Conservation (phyloP, 495 filamentous ascomycete genomes). For the Neurospora africana region DNA sequence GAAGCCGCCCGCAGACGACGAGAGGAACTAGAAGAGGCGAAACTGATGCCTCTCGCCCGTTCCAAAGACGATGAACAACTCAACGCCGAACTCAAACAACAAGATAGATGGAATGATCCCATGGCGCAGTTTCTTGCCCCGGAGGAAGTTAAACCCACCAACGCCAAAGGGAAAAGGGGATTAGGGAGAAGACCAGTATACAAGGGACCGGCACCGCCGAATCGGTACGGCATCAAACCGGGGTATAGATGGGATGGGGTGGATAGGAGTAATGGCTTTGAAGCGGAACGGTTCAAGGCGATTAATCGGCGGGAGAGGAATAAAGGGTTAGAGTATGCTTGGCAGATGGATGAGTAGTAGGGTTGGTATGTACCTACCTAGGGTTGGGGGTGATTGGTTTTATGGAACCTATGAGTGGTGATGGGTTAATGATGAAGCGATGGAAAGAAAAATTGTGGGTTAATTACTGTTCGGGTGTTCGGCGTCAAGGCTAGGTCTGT, state of each 20-base stretch:
- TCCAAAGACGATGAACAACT: slow-evolving; percentile 69
- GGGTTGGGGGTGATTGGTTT: background rate
- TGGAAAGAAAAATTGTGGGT: too few relatives aligned
- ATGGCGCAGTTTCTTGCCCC: slow-evolving; percentile 67
- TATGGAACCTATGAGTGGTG: too few relatives aligned
- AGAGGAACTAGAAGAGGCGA: slow-evolving; percentile 63
- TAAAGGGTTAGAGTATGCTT: slow-evolving; percentile 76
- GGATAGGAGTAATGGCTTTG: slow-evolving; percentile 87
- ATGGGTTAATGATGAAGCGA: background rate
- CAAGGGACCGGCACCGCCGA: slow-evolving; percentile 67
- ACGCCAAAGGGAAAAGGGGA: slow-evolving; percentile 2
- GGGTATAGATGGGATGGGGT: slow-evolving; percentile 97
- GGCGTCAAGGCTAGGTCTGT: too few relatives aligned
- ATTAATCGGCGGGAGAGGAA: slow-evolving; percentile 63
- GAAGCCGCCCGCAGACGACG: slow-evolving; percentile 41
- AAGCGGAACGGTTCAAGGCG: slow-evolving; percentile 86
- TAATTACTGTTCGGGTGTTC: background rate
- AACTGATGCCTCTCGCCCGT: slow-evolving; percentile 68
- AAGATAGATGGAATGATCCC: slow-evolving; percentile 85
- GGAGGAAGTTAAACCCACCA: slow-evolving; percentile 24
- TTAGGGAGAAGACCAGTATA: slow-evolving; percentile 60
- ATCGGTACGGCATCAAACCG: slow-evolving; percentile 88
- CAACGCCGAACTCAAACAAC: slow-evolving; percentile 69
- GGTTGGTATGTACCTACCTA: background rate
- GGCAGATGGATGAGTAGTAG: slow-evolving; percentile 91